Conservation (phyloP, 495 filamentous ascomycete species). For the Amorphotheca resinae region DNA sequence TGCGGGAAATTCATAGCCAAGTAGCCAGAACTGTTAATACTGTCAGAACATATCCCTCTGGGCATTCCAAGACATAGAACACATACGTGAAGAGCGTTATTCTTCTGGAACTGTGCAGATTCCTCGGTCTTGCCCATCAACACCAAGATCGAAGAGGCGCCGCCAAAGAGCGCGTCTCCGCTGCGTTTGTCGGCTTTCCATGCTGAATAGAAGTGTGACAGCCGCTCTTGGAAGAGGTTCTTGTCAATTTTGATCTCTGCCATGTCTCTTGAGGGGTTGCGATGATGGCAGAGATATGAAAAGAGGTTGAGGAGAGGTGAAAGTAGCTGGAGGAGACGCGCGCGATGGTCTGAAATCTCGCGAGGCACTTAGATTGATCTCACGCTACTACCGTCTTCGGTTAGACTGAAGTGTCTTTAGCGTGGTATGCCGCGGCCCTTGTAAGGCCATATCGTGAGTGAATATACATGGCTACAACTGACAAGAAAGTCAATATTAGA, state of each 20-base stretch:
- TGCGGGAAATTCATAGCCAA: slow-evolving; percentile 97
- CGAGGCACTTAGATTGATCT: no score
- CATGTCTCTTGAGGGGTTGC: slow-evolving; percentile 29
- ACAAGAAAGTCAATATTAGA: no score
- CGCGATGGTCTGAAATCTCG: no score
- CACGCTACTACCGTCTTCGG: no score
- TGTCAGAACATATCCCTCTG: slow-evolving; percentile 4
- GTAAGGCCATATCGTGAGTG: no score
- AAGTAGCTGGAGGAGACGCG: no score
- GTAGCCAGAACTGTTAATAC: slow-evolving; percentile 73
- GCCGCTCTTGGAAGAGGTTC: slow-evolving; percentile 79
- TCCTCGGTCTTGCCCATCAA: slow-evolving; percentile 93
- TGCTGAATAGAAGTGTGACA: slow-evolving; percentile 70
- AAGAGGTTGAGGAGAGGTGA: no score
- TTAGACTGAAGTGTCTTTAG: no score
- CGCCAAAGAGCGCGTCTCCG: slow-evolving; percentile 68
- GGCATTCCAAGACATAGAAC: neutral
- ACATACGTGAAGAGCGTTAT: slow-evolving; percentile 87
- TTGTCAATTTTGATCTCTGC: slow-evolving; percentile 78
- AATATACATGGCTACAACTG: no score
- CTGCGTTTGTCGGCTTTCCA: slow-evolving; percentile 93
- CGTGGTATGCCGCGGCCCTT: no score
- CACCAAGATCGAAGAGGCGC: slow-evolving; percentile 72
- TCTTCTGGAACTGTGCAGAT: slow-evolving; percentile 72
- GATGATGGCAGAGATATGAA: slow-evolving; percentile 21